Evolutionary conservation across 2,329 filamentous ascomycete genomes (phyloP).

Genomic region (Fusarium nodosum): DNA sequence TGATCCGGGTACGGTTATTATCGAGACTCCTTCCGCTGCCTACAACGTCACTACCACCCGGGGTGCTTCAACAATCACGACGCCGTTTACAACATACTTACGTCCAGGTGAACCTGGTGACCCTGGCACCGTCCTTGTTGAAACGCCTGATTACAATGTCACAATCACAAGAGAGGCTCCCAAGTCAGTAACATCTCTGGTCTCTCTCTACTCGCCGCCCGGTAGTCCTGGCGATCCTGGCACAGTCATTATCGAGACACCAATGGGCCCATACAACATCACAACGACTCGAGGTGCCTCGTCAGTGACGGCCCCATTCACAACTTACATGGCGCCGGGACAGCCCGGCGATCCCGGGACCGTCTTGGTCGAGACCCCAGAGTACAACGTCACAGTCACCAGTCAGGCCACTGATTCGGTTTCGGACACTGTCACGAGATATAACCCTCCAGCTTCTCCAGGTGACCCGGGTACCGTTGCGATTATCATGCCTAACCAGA

Average conservation of each 20-base stretch:
- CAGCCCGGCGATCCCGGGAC: constrained; percentile 7
- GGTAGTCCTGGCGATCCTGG: constrained; percentile 3
- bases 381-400: constrained; percentile 15
- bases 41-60: constrained; percentile 11
- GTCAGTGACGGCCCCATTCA: neutral
- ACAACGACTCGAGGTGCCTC: constrained; percentile 6
- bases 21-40: constrained; percentile 16
- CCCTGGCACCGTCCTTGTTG: constrained; percentile 8
- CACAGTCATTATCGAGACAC: constrained; percentile 8
- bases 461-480: constrained; percentile 32
- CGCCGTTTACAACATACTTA: constrained; percentile 2
- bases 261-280: neutral
- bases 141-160: constrained; percentile 15
- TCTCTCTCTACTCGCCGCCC: neutral
- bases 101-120: neutral
- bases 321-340: constrained; percentile 3
- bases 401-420: constrained; percentile 1
- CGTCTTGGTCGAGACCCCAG: constrained; percentile 7
- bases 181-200: neutral
- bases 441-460: constrained; percentile 20
- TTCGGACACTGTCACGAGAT: constrained; percentile 18
- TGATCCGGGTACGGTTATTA: constrained; percentile 27
- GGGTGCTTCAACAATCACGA: neutral
- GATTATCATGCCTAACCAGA: constrained; percentile 27
- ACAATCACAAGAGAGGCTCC: constrained; percentile 8